Evolutionary conservation across 768 basidiomycete genomes (phyloP), one percentile per base, ranked within the genome.

Genomic region (Pholiota microspora): DNA sequence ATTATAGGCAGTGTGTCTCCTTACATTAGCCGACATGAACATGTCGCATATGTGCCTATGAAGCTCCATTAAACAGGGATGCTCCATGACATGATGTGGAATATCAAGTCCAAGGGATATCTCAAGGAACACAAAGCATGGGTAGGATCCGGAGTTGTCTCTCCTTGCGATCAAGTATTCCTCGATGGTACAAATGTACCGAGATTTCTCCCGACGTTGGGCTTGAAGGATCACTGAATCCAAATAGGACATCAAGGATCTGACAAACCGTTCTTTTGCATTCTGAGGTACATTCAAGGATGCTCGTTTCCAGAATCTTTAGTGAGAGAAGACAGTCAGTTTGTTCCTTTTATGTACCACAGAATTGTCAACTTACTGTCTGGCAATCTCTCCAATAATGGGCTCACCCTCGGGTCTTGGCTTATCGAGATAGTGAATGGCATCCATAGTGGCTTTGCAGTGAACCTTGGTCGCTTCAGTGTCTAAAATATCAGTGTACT

Each of bases 21-120:
- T 47, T 53, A 57, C 56, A 23, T 57, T 57, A 7, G 51, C 56
- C 18, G 48, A 40, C 3, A 57, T 38, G 15, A 57, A 53, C 56
- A 57, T 49, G 16, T 53, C 51, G 4, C 28, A 53, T 6, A 36
- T 40, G 24, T 52, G 45, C 27, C 49, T 45, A 23, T 45, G 34
- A 18, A 56, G 49, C 4, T 38, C 42, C 8, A 45, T 49, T 8
- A 56, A 36, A 18, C 16, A 35, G 7, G 55, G 55, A 29, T 56
- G 55, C 7, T 56, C 55, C 55, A 51, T 51, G 0, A 51, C 18
- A 23, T 51, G 44, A 8, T 56, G 55, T 9, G 55, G 55, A 13
- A 56, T 56, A n/a, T 56, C 49, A 9, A 56, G n/a, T 7, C 18
- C 35, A 28, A 56, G 55, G 0, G 55, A 56, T 29, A 56, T 45